These are phyloP conservation scores for Hygrophila difformis DNA, from an alignment of 257 asterid genomes.

Conservation along the genomic window DNA sequence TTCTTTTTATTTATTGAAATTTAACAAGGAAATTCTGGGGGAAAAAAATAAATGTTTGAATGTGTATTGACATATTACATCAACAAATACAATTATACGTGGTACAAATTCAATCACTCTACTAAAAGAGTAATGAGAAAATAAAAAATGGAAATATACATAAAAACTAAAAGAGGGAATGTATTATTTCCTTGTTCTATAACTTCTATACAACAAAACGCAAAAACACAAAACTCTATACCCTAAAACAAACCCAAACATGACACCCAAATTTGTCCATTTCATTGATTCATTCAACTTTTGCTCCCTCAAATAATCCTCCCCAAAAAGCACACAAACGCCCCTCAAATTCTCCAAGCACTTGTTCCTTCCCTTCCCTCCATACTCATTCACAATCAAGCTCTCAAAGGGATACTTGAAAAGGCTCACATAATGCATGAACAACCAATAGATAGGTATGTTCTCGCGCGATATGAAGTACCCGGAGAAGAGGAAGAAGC, in stretches of 20 bases:
- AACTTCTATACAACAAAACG: slow-evolving; percentile 46
- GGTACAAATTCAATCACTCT: no score
- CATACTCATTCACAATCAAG: slow-evolving; percentile 73
- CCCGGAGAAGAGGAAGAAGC: slow-evolving; percentile 86
- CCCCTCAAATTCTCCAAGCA: slow-evolving; percentile 44
- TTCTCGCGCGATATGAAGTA: slow-evolving; percentile 51
- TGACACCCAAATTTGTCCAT: slow-evolving; percentile 67
- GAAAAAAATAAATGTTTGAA: no score
- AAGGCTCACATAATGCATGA: slow-evolving; percentile 82
- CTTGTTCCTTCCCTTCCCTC: slow-evolving; percentile 46
- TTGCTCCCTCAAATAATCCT: slow-evolving; percentile 48
- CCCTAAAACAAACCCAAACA: slow-evolving; percentile 55
- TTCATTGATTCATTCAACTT: slow-evolving; percentile 47
- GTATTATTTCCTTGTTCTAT: not conserved
- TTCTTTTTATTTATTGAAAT: no score
- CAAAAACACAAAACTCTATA: slow-evolving; percentile 64
- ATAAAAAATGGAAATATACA: no score
- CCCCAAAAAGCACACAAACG: slow-evolving; percentile 41
- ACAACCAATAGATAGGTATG: slow-evolving; percentile 68
- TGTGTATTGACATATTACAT: no score
- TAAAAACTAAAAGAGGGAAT: no score
- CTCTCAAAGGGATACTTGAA: slow-evolving; percentile 85
- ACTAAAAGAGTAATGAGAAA: no score
- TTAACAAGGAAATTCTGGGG: no score
- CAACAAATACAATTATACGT: no score